Percentiles rank a stretch among this genome's conserved stretches.
These are phyloP conservation scores for Babesia caballi DNA, from an alignment of 169 alveolate genomes.

Conservation along the genomic window DNA sequence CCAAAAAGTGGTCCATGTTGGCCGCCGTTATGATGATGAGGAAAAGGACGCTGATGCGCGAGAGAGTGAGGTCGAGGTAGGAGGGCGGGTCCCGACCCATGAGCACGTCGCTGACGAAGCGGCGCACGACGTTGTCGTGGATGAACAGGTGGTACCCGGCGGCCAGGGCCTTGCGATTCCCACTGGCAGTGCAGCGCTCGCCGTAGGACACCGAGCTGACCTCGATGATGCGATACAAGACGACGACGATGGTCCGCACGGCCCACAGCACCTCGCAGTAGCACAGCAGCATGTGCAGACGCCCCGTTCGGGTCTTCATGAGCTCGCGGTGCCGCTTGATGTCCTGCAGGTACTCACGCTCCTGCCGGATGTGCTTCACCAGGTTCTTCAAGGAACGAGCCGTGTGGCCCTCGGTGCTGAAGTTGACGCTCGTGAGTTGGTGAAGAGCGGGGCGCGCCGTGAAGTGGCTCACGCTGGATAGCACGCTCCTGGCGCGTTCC, in stretches of 20 bases:
- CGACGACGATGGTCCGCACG: conserved; percentile 11
- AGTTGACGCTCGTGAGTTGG: no score
- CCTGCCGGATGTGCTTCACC: conserved; percentile 23
- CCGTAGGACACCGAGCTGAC: conserved; percentile 5
- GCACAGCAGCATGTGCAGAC: not conserved
- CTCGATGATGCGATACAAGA: conserved; percentile 1
- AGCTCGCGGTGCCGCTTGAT: conserved; percentile 31
- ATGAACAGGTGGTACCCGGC: conserved; percentile 26
- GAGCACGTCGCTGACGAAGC: conserved; percentile 29
- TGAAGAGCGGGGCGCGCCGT: not conserved
- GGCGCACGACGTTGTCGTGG: conserved; percentile 30
- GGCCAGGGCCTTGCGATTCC: conserved; percentile 20
- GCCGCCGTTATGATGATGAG: conserved; percentile 34
- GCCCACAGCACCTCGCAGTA: conserved; percentile 28
- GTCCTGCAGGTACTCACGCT: conserved; percentile 29
- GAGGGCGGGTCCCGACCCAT: conserved; percentile 32
- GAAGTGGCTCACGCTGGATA: no score
- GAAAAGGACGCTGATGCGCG: conserved; percentile 39
- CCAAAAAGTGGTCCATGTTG: conserved; percentile 49
- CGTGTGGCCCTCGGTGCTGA: not conserved
- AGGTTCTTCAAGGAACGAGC: not conserved
- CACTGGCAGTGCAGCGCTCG: not conserved
- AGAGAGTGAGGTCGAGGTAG: conserved; percentile 29
- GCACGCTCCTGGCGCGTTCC: no score
- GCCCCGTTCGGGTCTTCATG: conserved; percentile 15